Base-by-base conservation (phyloP, 495 filamentous ascomycete genomes). In the Lineolata rhizophorae region DNA sequence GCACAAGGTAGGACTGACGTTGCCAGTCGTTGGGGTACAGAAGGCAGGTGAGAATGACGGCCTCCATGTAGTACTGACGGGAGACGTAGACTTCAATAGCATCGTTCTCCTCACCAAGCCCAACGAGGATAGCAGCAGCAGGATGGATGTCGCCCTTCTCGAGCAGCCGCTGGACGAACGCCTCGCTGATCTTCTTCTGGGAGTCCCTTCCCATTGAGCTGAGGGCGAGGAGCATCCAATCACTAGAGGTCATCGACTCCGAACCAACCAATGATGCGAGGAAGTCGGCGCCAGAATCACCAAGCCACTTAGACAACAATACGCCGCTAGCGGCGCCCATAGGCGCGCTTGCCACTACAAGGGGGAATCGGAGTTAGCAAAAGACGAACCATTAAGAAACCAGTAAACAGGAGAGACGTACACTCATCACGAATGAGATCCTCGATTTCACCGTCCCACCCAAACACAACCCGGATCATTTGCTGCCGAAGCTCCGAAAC, bases 51-150 rank as follows among this genome's bases (percentile, higher is more conserved):
- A 90, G 61, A 11, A 87, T 59, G 21, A 87, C 61, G 25, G 80
- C 87, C 55, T 91, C 91, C 78, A 97, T 76, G 50, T 72, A 90
- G 52, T 68, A 69, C 45, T 75, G 81, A 37, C 80, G 81, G 13
- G 85, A 93, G 20, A 94, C 70, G 48, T 97, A 97, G 20, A 95
- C 77, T 48, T 95, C 87, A 38, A 97, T 76, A 0, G 90, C 87
- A 50, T 95, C 90, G 41, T 92, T 85, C 39, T 73, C 65, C 43
- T 94, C 85, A 5, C 83, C 90, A 44, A 97, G 65, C 11, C 82
- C 85, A 11, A 97, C 68, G 37, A 95, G 64, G 38, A 93, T 81
- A 5, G 90, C 78, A 16, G 80, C 81, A 5, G 90, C 77, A 0
- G 80, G 78, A 46, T 97, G 87, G 2, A 94, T 63, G 43, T 97